Conservation (phyloP, 2,329 filamentous ascomycete genomes). For the Talaromyces sp. region DNA sequence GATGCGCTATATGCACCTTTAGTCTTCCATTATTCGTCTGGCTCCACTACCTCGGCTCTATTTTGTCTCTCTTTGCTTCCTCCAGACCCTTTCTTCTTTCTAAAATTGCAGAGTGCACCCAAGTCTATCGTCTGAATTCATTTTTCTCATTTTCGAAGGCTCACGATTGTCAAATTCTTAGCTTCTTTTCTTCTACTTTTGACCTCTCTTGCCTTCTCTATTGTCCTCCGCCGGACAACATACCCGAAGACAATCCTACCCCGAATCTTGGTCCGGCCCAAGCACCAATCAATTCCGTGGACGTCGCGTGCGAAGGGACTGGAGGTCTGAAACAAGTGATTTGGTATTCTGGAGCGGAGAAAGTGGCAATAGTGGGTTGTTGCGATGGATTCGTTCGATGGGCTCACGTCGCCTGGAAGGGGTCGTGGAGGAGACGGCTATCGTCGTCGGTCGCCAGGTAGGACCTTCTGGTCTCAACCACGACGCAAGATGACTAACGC, state of each 20-base stretch:
- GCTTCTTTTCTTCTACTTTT: conserved; percentile 20
- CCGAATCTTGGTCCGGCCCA: not conserved
- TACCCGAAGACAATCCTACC: not conserved
- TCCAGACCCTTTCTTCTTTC: not conserved
- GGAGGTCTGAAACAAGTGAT: not conserved
- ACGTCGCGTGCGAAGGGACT: not conserved
- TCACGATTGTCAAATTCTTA: conserved; percentile 36
- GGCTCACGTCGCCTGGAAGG: conserved; percentile 45
- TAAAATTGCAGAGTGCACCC: not conserved
- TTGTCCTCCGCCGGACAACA: conserved; percentile 3
- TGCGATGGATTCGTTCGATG: conserved; percentile 48
- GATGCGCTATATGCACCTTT: not conserved
- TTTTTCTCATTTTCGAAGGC: conserved; percentile 30
- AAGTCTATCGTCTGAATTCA: not conserved
- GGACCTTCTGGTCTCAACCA: conserved; percentile 17
- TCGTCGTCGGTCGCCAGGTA: conserved; percentile 48
- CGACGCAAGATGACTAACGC: not conserved
- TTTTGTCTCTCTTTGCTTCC: conserved; percentile 1
- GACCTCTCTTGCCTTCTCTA: not conserved
- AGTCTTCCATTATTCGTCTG: not conserved
- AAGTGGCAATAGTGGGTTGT: not conserved
- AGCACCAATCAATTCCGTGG: not conserved
- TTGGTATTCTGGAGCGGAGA: not conserved
- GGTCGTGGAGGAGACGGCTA: conserved; percentile 43
- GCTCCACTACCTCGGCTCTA: not conserved